Base-by-base conservation (phyloP, 768 basidiomycete species). In the Exsudoporus frostii region DNA sequence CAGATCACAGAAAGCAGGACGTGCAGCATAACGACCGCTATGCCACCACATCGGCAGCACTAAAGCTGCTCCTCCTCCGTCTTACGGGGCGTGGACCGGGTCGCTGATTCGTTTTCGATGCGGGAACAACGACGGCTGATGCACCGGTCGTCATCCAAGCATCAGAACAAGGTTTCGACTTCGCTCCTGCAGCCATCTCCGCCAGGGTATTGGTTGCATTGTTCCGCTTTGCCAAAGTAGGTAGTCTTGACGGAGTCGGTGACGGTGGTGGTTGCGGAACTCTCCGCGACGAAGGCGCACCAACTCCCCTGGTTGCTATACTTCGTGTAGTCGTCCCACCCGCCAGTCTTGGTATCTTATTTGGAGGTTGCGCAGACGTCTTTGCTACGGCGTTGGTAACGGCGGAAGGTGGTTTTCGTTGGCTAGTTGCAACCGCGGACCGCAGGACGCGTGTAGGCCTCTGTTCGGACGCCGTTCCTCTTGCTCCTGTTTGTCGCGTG, bases 31-130 rank as follows among this genome's bases (percentile, higher is more conserved):
- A 43, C 30, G 33, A 45, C 36, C 41, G 44, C 73, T 74, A 92
- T 63, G 88, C 90, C 55, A 92, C 82, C 20, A 92, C 85, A 67
- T 93, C 91, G 4, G 88, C 90, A 51, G 85, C 78, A 65, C 92
- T 92, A 70, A 93, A 93, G 62, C 92, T 93, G 65, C 91, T 92
- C 54, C 91, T 77, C 64, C 91, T 75, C 56, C 89, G 79, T 58
- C 90, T 78, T 45, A 90, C 81, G 39, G 76, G 86, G 48, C 91
- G 78, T 55, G 91, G 72, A 2, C 85, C 83, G 8, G 91, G 91
- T 36, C 90, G 82, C 57, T 81, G 85, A 1, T 83, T 66, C 7
- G 62, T 78, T 67, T 88, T 92, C 36, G 83, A 80, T 15, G 80
- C 81, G 19, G 88, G 84, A 14, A 84, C 81, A 37, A 92, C 86